These are phyloP conservation scores for Atalantia buxifolia DNA, from an alignment of 345 rosid genomes.

Conservation along the genomic window DNA sequence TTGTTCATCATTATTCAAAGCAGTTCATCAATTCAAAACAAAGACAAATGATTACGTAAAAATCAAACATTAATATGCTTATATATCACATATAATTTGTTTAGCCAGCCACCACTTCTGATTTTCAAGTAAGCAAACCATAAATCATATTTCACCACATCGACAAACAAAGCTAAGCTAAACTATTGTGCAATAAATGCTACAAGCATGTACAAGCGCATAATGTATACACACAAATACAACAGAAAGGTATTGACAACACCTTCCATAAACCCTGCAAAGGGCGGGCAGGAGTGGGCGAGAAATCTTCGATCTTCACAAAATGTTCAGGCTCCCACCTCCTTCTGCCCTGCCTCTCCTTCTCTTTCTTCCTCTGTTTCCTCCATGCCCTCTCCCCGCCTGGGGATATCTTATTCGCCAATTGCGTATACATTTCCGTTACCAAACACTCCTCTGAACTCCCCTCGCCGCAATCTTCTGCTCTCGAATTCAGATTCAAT, in stretches of 20 bases:
- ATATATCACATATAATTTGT: background rate
- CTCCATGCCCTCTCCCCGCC: slow-evolving; percentile 54
- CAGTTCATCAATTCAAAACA: background rate
- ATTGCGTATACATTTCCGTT: slow-evolving; percentile 67
- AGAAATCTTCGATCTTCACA: slow-evolving; percentile 65
- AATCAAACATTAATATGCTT: background rate
- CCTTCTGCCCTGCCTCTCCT: slow-evolving; percentile 62
- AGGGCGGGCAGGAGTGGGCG: slow-evolving; percentile 60
- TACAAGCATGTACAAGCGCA: background rate
- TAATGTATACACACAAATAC: background rate
- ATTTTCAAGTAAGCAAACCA: background rate
- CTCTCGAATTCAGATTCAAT: slow-evolving; percentile 15
- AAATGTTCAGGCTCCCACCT: slow-evolving; percentile 87
- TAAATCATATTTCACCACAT: background rate
- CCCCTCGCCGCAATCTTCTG: slow-evolving; percentile 48
- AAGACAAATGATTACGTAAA: background rate
- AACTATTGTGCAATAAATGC: background rate
- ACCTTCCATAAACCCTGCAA: slow-evolving; percentile 97
- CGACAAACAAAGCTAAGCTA: background rate
- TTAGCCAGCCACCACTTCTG: background rate
- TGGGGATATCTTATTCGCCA: slow-evolving; percentile 74
- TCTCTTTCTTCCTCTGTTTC: slow-evolving; percentile 77
- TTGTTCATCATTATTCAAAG: background rate
- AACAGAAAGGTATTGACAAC: slow-evolving; percentile 1
- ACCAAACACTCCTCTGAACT: slow-evolving; percentile 52